These are phyloP conservation scores for Coniochaeta hoffmannii DNA, from an alignment of 2,329 filamentous ascomycete genomes.

Conservation along the genomic window DNA sequence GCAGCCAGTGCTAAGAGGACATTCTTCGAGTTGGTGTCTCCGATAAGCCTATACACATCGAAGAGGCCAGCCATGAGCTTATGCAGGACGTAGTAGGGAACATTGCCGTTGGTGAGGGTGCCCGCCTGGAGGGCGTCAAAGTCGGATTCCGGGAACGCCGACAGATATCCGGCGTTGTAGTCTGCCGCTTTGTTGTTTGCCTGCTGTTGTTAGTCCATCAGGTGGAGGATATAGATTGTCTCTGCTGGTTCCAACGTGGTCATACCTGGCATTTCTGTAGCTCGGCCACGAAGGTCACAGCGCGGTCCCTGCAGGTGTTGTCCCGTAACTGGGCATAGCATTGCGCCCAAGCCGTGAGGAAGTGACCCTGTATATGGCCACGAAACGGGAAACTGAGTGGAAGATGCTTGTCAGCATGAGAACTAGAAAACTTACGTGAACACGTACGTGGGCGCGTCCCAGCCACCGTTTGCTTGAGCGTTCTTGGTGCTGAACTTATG, in stretches of 20 bases:
- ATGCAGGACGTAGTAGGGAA: conserved; percentile 47
- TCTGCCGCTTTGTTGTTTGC: conserved; percentile 37
- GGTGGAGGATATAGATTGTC: neutral
- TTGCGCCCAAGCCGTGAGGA: conserved; percentile 37
- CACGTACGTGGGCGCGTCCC: conserved; percentile 35
- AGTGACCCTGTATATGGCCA: conserved; percentile 42
- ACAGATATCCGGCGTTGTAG: conserved; percentile 38
- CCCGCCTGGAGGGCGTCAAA: conserved; percentile 34
- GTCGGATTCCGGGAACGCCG: conserved; percentile 45
- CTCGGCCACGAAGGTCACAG: conserved; percentile 35
- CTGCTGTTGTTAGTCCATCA: conserved; percentile 18
- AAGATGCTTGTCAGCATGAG: neutral
- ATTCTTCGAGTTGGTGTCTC: conserved; percentile 31
- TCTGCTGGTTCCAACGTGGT: neutral
- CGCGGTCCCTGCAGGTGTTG: conserved; percentile 34
- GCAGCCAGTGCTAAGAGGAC: conserved; percentile 35
- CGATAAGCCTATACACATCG: conserved; percentile 38
- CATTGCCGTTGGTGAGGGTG: conserved; percentile 38
- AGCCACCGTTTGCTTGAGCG: conserved; percentile 38
- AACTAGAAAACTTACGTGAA: neutral
- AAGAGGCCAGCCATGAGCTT: conserved; percentile 44
- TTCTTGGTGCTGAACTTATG: conserved; percentile 38
- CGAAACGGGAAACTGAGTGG: conserved; percentile 39
- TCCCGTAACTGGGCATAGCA: conserved; percentile 23
- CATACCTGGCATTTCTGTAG: conserved; percentile 33